phyloP scores from a whole-genome alignment of 305 asterid genomes.

The Lippia alba region DNA sequence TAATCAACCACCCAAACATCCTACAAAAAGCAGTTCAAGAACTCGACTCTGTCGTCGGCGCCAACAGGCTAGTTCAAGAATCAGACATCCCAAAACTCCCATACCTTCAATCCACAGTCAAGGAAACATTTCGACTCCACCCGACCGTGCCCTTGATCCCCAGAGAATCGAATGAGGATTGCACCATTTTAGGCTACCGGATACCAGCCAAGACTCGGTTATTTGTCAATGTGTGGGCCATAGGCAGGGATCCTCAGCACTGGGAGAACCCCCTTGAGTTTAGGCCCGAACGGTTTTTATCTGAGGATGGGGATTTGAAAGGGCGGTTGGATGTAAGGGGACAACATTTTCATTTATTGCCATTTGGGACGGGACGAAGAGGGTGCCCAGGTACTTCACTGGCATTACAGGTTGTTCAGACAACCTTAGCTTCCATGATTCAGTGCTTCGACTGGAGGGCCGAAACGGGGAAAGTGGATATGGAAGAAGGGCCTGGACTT shows the following conservation, averaged over 20 bases:
- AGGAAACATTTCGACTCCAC: conserved; percentile 51
- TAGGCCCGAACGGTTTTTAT: conserved; percentile 47
- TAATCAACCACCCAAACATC: conserved; percentile 47
- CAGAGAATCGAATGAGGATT: conserved; percentile 43
- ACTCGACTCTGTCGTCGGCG: conserved; percentile 42
- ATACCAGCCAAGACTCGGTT: conserved; percentile 45
- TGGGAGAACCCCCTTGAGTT: conserved; percentile 51
- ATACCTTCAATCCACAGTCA: conserved; percentile 48
- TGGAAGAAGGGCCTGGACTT: conserved; percentile 55
- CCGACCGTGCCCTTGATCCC: conserved; percentile 51
- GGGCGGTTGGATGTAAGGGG: conserved; percentile 50
- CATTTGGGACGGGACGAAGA: conserved; percentile 54
- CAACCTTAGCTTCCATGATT: conserved; percentile 46
- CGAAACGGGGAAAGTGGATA: conserved; percentile 37
- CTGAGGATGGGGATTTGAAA: conserved; percentile 26
- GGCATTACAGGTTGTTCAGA: conserved; percentile 49
- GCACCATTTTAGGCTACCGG: conserved; percentile 42
- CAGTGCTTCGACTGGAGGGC: conserved; percentile 54
- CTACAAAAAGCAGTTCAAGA: conserved; percentile 45
- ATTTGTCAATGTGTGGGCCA: conserved; percentile 43
- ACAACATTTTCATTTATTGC: conserved; percentile 45
- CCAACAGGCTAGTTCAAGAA: conserved; percentile 48
- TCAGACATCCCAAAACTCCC: conserved; percentile 54
- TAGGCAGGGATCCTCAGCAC: conserved; percentile 41
- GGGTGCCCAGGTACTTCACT: conserved; percentile 66